Evolutionary conservation across 257 asterid genomes (phyloP).

Genomic region (Jaltomata sinuosa): DNA sequence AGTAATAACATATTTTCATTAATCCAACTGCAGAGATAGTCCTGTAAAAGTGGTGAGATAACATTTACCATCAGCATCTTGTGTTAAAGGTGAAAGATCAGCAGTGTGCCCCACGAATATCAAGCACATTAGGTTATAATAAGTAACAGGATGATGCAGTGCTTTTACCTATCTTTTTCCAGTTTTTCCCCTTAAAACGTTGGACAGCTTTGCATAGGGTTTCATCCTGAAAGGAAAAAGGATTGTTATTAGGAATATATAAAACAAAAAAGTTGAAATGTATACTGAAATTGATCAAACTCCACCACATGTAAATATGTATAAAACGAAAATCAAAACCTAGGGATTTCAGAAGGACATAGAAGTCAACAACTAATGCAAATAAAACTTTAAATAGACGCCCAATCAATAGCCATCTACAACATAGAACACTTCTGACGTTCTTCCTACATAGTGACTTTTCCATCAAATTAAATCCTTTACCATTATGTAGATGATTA

Average conservation of each 20-base stretch:
- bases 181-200: slow-evolving; percentile 84
- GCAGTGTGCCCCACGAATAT: not conserved
- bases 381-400: not conserved
- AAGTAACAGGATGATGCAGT: not conserved
- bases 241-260: slow-evolving; percentile 1
- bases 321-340: not conserved
- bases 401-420: not conserved
- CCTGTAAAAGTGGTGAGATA: not conserved
- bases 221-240: slow-evolving; percentile 42
- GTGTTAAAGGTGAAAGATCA: not conserved
- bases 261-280: not conserved
- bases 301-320: not conserved
- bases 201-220: slow-evolving; percentile 76
- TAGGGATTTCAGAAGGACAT: not conserved
- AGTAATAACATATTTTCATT: not conserved
- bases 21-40: not conserved
- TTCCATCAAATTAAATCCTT: not conserved
- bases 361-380: not conserved
- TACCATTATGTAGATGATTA: not conserved
- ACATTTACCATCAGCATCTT: not conserved
- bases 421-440: not conserved
- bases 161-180: slow-evolving; percentile 85
- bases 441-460: not conserved
- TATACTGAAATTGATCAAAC: not conserved
- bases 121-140: not conserved